Conservation (phyloP, 306 rosid species). For the Crotalaria pallida region DNA sequence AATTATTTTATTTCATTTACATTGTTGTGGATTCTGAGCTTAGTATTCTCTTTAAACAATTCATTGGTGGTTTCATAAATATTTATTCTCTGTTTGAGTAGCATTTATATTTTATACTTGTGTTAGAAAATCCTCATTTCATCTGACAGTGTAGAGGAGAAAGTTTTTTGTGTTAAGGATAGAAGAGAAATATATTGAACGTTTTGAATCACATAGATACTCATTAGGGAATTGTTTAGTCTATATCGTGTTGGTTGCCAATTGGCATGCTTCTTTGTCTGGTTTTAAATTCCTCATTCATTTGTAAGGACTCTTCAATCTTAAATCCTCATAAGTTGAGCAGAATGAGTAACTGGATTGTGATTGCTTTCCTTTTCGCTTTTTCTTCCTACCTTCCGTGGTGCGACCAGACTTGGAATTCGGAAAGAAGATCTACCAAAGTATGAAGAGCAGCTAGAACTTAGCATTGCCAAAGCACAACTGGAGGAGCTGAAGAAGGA, state of each 20-base stretch:
- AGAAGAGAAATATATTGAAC: neutral
- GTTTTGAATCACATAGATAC: neutral
- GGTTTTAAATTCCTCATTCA: neutral
- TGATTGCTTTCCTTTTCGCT: neutral
- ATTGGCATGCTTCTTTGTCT: neutral
- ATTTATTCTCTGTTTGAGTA: neutral
- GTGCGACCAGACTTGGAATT: slow-evolving; percentile 57
- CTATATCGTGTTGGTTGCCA: neutral
- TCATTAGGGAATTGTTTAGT: slow-evolving; percentile 10
- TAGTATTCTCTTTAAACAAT: neutral
- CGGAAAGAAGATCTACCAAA: slow-evolving; percentile 68
- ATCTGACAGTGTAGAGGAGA: neutral
- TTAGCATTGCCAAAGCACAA: slow-evolving; percentile 73
- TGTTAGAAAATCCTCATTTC: neutral
- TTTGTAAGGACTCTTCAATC: neutral
- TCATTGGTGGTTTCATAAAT: neutral
- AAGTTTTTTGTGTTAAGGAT: neutral
- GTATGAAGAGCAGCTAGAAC: slow-evolving; percentile 79
- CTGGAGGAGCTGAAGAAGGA: slow-evolving; percentile 83
- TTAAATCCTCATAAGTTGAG: neutral
- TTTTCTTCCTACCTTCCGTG: neutral
- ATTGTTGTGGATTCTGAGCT: neutral
- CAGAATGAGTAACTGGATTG: slow-evolving; percentile 6
- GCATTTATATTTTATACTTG: neutral
- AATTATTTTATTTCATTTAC: neutral